Evolutionary conservation across 225 moss, liverwort and hornwort genomes (phyloP).

Genomic region (Rhytidiadelphus loreus): DNA sequence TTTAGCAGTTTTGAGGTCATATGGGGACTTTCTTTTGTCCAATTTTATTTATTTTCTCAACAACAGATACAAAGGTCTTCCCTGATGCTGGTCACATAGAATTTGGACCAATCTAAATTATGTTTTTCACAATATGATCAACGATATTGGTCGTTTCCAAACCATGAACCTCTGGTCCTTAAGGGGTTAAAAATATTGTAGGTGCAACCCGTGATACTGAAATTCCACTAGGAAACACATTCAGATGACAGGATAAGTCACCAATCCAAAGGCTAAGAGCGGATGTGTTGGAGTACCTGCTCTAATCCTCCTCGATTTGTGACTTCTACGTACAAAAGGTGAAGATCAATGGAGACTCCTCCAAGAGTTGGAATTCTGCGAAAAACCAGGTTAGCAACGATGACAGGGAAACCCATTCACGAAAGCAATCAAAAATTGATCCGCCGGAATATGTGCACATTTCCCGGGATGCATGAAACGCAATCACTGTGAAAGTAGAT

Average conservation of each 20-base stretch:
- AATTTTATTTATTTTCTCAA: neutral
- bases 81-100: neutral
- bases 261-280: neutral
- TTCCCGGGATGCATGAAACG: neutral
- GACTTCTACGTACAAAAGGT: slow-evolving; percentile 75
- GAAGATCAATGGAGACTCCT: slow-evolving; percentile 76
- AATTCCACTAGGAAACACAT: neutral
- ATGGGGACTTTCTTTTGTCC: neutral
- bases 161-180: neutral
- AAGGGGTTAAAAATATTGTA: neutral
- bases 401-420: neutral
- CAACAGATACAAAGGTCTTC: neutral
- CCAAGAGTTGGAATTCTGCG: slow-evolving; percentile 76
- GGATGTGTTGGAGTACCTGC: neutral
- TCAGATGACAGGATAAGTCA: neutral
- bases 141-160: neutral
- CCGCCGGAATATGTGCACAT: neutral
- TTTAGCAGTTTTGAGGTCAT: neutral
- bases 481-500: neutral
- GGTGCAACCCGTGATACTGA: neutral
- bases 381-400: neutral
- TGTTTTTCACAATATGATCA: neutral
- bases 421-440: neutral
- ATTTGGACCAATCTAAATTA: neutral
- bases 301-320: slow-evolving; percentile 71